Evolutionary conservation across 192 early-diverging fungal genomes (phyloP), one percentile per base, ranked within the genome.

Genomic region (Thoreauomyces humboldtii): DNA sequence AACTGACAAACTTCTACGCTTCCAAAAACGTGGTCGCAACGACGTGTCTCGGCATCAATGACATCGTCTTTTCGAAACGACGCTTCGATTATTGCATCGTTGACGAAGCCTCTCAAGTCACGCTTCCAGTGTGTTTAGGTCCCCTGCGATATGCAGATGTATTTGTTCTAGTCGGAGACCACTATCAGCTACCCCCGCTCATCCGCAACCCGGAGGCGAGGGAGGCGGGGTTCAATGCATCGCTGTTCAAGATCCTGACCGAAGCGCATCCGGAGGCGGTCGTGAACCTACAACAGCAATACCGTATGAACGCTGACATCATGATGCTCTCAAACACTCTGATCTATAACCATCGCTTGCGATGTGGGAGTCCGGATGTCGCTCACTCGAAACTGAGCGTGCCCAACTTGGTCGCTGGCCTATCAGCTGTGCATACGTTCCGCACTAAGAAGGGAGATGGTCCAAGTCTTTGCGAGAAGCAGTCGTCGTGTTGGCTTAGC

Each of bases 71-170:
- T 62, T 66, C 79, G 2, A 81, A 80, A 56, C 81, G 88, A 38
- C 64, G 74, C 44, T 98, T 98, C 72, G 96, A 98, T 72, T 95
- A 92, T 70, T 96, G 93, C 66, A 94, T 98, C 50, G 85, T 98
- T 4, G 96, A 98, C 72, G 96, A 98, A 60, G 93, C 94, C 7
- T 93, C 94, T 15, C 96, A 98, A 72, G 84, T 98, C 25, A 92
- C 91, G 17, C 66, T 96, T 31, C 96, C 96, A 0, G 86, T 89
- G 4, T 93, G 92, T 60, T 56, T 98, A 32, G 96, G 93, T 4
- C 93, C 96, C 6, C 67, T 98, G 33, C 83, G 88, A 2, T 88
- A 81, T 59, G 89, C 93, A 0, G 70, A 85, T n/a, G 79, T 70
- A 9, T 96, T 96, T 85, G 84, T 98, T 7, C 72, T 98, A 6